Evolutionary conservation across 2,329 filamentous ascomycete species (phyloP).

Genomic region (Ophiostoma sp.): DNA sequence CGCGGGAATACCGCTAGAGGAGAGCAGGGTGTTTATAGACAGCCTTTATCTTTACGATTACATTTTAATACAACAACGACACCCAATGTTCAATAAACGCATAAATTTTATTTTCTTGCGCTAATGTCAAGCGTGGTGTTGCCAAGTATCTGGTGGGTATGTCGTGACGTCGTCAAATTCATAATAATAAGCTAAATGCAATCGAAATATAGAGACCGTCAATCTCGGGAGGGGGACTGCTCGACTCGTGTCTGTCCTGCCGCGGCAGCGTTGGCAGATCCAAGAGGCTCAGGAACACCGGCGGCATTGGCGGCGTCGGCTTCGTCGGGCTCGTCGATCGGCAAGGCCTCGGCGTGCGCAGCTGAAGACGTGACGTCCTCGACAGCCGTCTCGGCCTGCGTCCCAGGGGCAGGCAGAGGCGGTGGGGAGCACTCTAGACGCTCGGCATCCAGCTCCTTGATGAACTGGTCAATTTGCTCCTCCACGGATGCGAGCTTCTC

Average conservation of each 20-base stretch:
- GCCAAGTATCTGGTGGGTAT: neutral
- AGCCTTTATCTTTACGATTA: neutral
- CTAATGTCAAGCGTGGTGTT: neutral
- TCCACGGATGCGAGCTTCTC: neutral
- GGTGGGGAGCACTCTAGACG: neutral
- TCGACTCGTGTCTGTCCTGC: neutral
- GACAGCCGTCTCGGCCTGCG: too few relatives aligned
- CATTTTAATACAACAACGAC: neutral
- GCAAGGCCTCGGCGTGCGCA: too few relatives aligned
- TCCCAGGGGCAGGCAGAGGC: too few relatives aligned
- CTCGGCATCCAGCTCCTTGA: slow-evolving; percentile 12
- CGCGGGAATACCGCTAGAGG: neutral
- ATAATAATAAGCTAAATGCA: neutral
- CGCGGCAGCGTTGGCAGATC: neutral
- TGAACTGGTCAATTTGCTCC: slow-evolving; percentile 13
- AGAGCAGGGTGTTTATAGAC: neutral
- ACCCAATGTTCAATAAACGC: neutral
- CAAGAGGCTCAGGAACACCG: neutral
- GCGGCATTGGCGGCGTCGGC: too few relatives aligned
- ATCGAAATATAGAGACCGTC: neutral
- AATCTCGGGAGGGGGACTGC: too few relatives aligned
- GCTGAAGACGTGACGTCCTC: too few relatives aligned
- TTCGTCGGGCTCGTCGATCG: too few relatives aligned
- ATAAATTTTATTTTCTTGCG: neutral
- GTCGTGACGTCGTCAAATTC: neutral